Base-by-base conservation (phyloP, 164 flowering plant species). In the Houttuynia cordata region DNA sequence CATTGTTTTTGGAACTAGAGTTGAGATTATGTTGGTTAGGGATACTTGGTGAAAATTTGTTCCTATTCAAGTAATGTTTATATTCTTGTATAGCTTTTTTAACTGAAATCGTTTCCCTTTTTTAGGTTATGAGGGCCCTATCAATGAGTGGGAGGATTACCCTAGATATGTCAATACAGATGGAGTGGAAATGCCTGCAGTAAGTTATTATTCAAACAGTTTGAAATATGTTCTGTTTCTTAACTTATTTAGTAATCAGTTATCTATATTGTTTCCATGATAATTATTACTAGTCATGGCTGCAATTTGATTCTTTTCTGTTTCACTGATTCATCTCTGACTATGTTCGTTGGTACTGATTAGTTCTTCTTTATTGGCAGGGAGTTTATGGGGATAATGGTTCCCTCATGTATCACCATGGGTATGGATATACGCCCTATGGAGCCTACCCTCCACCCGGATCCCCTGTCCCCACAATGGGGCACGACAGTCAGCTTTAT, bases 401-500 rank as follows among this genome's bases (percentile, higher is more conserved):
- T 41, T 78, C 83, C 24, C 68, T 81, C 42, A 62, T 81, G 81
- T 86, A 78, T 73, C 82, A 67, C 59, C 79, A 76, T 75, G 90
- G 90, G 7, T 88, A 81, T 76, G 85, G 86, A 7, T 88, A 84
- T 75, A 73, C 81, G 53, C 81, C 97, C 4, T 89, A 82, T 74
- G 83, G 75, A 8, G 76, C 94, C 5, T 89, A 85, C 72, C 71
- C 86, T 2, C 85, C 88, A 3, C 79, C 89, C 41, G 75, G 71
- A 30, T 80, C 89, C 1, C 83, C 90, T 7, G 83, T 80, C 69
- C 95, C 94, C 3, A 71, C 88, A 8, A 37, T 88, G 69, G 90
- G 88, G 19, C 83, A 81, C 66, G 95, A 90, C 75, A 88, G 85
- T 51, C 92, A 85, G 71, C 65, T 84, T 0, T 90, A 87, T 73